These are phyloP conservation scores for Sapria himalayana DNA, from an alignment of 345 rosid species.

Conservation along the genomic window DNA sequence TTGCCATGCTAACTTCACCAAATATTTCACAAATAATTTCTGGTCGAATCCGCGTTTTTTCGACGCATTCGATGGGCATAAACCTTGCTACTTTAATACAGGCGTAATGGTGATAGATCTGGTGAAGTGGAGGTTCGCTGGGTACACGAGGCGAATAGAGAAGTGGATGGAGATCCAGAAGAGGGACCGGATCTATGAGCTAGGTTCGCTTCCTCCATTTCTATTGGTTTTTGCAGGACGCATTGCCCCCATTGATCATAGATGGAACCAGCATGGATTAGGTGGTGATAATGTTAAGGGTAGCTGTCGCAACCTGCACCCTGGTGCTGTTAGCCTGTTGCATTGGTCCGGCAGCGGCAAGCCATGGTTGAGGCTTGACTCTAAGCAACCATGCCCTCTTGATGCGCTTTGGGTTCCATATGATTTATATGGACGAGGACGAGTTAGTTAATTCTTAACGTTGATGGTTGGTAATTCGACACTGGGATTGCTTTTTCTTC, in stretches of 20 bases:
- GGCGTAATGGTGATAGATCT: slow-evolving; percentile 98
- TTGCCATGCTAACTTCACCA: slow-evolving; percentile 86
- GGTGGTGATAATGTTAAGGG: slow-evolving; percentile 92
- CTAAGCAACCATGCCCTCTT: slow-evolving; percentile 59
- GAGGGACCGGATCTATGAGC: slow-evolving; percentile 65
- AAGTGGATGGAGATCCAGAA: slow-evolving; percentile 96
- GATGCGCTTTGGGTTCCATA: slow-evolving; percentile 77
- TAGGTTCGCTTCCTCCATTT: slow-evolving; percentile 87
- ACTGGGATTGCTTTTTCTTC: too few species aligned
- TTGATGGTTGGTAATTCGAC: too few species aligned
- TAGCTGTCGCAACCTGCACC: slow-evolving; percentile 74
- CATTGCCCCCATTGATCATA: slow-evolving; percentile 78
- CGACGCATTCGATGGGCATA: slow-evolving; percentile 33
- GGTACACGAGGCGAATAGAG: slow-evolving; percentile 65
- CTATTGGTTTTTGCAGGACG: slow-evolving; percentile 63
- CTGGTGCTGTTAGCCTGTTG: slow-evolving; percentile 79
- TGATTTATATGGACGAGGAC: slow-evolving; percentile 64
- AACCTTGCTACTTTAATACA: slow-evolving; percentile 70
- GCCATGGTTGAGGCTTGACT: slow-evolving; percentile 84
- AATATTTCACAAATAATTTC: slow-evolving; percentile 59
- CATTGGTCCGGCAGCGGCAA: slow-evolving; percentile 99
- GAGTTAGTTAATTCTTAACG: too few species aligned
- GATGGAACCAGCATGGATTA: slow-evolving; percentile 95
- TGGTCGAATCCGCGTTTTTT: slow-evolving; percentile 39
- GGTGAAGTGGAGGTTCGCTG: slow-evolving; percentile 52